Conservation (phyloP, 768 basidiomycete genomes). For the Guyanaporus albipodus region DNA sequence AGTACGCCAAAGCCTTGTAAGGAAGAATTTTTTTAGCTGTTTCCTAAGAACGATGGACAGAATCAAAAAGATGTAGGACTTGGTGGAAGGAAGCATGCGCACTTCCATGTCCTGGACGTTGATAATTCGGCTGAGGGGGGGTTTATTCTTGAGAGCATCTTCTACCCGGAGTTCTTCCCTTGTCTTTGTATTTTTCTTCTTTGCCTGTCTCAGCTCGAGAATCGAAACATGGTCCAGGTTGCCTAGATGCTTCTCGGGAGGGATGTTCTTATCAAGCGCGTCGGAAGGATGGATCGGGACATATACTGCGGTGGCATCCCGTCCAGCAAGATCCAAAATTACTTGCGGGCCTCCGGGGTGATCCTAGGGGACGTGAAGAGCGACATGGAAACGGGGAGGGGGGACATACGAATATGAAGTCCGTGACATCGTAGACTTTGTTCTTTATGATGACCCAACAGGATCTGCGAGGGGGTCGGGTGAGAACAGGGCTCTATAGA, state of each 20-base stretch:
- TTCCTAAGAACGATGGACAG: constrained; percentile 37
- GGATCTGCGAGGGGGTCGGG: constrained; percentile 42
- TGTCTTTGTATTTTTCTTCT: constrained; percentile 47
- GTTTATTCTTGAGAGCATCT: constrained; percentile 54
- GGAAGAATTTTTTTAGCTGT: constrained; percentile 71
- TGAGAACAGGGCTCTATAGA: constrained; percentile 1
- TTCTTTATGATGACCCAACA: constrained; percentile 84
- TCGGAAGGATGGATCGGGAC: constrained; percentile 85
- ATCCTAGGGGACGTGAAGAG: constrained; percentile 39
- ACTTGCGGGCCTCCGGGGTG: constrained; percentile 82
- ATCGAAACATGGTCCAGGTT: constrained; percentile 48
- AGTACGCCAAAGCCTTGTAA: constrained; percentile 77
- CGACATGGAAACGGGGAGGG: no score
- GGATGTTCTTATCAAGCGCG: constrained; percentile 68
- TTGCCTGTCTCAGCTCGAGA: constrained; percentile 33
- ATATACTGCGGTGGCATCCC: constrained; percentile 75
- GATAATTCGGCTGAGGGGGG: constrained; percentile 65
- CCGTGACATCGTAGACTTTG: constrained; percentile 83
- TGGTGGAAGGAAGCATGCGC: not conserved
- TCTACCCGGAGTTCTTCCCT: constrained; percentile 70
- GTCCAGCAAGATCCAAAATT: constrained; percentile 81
- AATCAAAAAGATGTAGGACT: not conserved
- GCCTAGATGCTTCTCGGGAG: constrained; percentile 70
- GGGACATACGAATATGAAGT: constrained; percentile 57
- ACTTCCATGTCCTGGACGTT: constrained; percentile 85